Conservation (phyloP, 148 eudicot genomes). For the Amaranthus hypochondriacus region DNA sequence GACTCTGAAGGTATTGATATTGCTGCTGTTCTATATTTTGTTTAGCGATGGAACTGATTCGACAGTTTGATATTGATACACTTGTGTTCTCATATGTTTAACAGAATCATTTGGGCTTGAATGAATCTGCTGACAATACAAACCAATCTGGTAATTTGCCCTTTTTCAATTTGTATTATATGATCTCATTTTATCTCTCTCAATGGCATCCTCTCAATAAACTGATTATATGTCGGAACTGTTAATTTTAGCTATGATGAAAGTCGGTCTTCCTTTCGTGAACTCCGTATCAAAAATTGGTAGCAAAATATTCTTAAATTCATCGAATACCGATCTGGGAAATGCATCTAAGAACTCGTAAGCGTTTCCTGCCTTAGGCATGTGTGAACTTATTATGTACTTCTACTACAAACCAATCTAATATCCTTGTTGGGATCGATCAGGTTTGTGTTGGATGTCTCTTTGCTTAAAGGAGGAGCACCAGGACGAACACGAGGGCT, state of each 20-base stretch:
- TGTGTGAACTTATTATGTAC: neutral
- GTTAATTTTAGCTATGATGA: slow-evolving; percentile 32
- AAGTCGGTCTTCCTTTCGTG: slow-evolving; percentile 37
- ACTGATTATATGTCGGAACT: slow-evolving; percentile 9
- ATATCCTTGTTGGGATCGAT: slow-evolving; percentile 8
- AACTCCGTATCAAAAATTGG: slow-evolving; percentile 52
- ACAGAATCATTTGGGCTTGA: slow-evolving; percentile 65
- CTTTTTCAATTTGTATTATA: neutral
- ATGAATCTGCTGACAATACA: slow-evolving; percentile 25
- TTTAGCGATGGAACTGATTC: neutral
- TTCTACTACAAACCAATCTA: neutral
- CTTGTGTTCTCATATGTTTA: slow-evolving; percentile 14
- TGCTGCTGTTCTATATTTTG: neutral
- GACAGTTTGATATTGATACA: neutral
- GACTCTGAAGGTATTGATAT: slow-evolving; percentile 59
- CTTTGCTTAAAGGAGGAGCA: slow-evolving; percentile 53
- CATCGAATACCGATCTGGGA: slow-evolving; percentile 30
- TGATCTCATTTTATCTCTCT: neutral
- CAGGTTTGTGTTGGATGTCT: slow-evolving; percentile 48
- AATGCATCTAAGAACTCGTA: slow-evolving; percentile 40
- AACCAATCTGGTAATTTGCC: slow-evolving; percentile 38
- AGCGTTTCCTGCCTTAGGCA: slow-evolving; percentile 16
- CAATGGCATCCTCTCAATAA: neutral
- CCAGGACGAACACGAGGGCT: slow-evolving; percentile 49
- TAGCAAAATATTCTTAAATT: slow-evolving; percentile 44